phyloP scores from a whole-genome alignment of 176 grass and related monocot species.

The Rhynchospora tenuis region DNA sequence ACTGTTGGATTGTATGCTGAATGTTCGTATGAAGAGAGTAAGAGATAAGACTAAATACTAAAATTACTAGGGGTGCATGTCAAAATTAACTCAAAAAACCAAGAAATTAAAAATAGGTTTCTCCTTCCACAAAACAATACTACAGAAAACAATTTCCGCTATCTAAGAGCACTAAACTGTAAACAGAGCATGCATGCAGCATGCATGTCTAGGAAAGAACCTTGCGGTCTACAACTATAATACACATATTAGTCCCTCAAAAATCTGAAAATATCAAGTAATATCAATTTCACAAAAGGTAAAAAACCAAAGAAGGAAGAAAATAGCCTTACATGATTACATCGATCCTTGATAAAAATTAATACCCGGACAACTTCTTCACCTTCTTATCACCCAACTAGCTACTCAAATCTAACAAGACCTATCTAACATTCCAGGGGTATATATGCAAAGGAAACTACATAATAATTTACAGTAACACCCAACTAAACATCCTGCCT shows the following conservation, averaged over 20 bases:
- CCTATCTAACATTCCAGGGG: background rate
- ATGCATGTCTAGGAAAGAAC: background rate
- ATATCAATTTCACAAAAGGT: background rate
- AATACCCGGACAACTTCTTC: background rate
- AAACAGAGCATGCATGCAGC: too few species aligned
- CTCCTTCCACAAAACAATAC: background rate
- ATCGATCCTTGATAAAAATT: background rate
- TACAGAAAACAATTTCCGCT: background rate
- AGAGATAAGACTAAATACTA: background rate
- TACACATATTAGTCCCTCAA: background rate
- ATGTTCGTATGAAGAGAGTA: background rate
- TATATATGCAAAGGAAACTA: slow-evolving; percentile 9
- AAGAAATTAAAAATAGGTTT: background rate
- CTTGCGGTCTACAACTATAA: background rate
- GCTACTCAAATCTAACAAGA: background rate
- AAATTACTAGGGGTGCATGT: background rate
- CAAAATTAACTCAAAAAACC: background rate
- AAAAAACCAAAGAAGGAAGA: background rate
- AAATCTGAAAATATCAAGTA: background rate
- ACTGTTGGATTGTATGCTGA: background rate
- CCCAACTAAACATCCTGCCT: background rate
- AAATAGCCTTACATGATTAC: background rate
- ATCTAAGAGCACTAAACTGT: too few species aligned
- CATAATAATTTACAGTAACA: background rate
- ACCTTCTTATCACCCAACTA: background rate